Base-by-base conservation (phyloP, 805 yeast genomes). In the Kodamaea leandrae region DNA sequence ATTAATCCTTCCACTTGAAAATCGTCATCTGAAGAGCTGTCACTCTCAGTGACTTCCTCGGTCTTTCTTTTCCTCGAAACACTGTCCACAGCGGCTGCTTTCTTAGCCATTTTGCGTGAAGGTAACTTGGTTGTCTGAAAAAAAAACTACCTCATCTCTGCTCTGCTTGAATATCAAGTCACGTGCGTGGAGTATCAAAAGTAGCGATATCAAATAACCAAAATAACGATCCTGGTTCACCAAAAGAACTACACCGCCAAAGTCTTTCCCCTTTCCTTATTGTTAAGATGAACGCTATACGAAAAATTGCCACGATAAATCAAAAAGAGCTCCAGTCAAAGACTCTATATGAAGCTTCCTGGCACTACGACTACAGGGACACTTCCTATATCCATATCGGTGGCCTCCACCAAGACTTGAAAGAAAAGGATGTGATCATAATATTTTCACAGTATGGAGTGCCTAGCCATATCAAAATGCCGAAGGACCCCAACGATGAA, bases 381-480 rank as follows among this genome's bases (percentile, higher is more conserved):
- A 76, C 91, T 0, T 80, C 91, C 1, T 88, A 82, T 55, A 69
- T 90, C 1, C 85, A 70, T 53, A 79, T 91, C n/a, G 91, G 95
- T 1, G 78, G 82, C 3, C 58, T 91, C 8, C 82, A 88, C 7
- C 62, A 54, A 12, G 77, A 77, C 23, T 58, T 88, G 19, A 78
- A 78, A 6, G 96, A 88, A 55, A 79, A 80, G 36, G 97, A 91
- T 56, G 60, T 91, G 0, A 53, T 89, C 5, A 74, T 80, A 0
- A 77, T 90, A 23, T 91, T 91, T 57, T 84, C 96, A 2, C 97
- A 91, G 55, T 91, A 77, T 60, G 98, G 98, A 0, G 74, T 81
- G 14, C 96, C 96, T 0, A 83, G 84, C 0, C 86, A 84, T 50
- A 57, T 91, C 25, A 78, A 82, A 38, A 64, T 90, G 38, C 74